Conservation (phyloP, 495 filamentous ascomycete species). For the Penicillium tannophilum region DNA sequence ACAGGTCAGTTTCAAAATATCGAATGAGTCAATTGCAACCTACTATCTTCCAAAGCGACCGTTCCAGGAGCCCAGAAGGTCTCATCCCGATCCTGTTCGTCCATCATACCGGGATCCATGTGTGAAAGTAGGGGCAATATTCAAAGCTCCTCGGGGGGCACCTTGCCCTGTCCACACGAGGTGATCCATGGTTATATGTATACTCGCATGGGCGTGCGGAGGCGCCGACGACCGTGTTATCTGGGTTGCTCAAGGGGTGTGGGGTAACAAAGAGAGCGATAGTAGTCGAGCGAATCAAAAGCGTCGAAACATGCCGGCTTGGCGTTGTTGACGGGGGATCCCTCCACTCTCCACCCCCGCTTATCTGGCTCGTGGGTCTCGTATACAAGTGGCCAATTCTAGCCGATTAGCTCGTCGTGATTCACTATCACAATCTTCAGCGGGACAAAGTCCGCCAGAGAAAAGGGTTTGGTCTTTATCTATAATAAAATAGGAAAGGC, state of each 20-base stretch:
- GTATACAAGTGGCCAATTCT: background rate
- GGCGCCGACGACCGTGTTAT: constrained; percentile 15
- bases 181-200: constrained; percentile 9
- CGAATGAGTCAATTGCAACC: background rate
- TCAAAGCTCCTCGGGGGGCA: background rate
- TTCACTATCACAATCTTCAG: background rate
- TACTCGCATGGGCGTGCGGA: constrained; percentile 7
- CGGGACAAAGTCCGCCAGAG: constrained; percentile 1
- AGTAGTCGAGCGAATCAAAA: constrained; percentile 18
- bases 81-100: constrained; percentile 20
- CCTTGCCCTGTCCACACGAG: too few species aligned
- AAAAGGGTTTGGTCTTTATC: background rate
- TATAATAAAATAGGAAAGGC: background rate
- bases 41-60: constrained; percentile 28
- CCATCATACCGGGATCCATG: constrained; percentile 14
- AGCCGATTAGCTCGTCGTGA: background rate
- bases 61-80: constrained; percentile 31
- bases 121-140: background rate
- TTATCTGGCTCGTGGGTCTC: constrained; percentile 10
- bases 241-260: constrained; percentile 1
- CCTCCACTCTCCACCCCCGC: constrained; percentile 17
- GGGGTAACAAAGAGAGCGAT: constrained; percentile 8
- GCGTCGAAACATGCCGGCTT: constrained; percentile 25
- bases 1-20: background rate
- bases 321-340: constrained; percentile 3